Evolutionary conservation across 371 early-diverging fungal genomes (phyloP), one percentile per base, ranked within the genome.

Genomic region (Coemansia sp.): DNA sequence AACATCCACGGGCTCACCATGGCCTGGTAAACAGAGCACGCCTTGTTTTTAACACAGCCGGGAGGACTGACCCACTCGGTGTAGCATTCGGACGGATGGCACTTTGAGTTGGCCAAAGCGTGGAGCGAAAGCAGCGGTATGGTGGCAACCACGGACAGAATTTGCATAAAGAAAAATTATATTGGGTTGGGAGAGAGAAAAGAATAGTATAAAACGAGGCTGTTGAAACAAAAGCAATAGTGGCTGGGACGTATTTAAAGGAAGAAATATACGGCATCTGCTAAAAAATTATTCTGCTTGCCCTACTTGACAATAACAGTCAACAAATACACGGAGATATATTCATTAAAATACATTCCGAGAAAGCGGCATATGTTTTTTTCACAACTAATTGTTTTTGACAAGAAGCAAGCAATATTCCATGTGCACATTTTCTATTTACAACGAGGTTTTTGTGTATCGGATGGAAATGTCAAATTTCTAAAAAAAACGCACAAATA

Each of bases 1-100:
- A 71, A 75, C n/a, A 54, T 47, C 71, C 71, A 71, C n/a, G 75
- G 75, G 23, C 75, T 71, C 44, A 60, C 65, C 14, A 16, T 33
- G 25, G 53, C 68, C 9, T 23, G 40, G 5, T 54, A 20, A 52
- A 56, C 64, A 23, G 67, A 57, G 57, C 72, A 72, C 2, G 72
- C 62, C 26, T 63, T 11, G 40, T 20, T 53, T 1, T 59, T 44
- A 52, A 56, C 52, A 25, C 72, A 72, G 40, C 52, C n/a, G 42
- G 26, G 54, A 0, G 60, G 67, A n/a, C 44, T 12, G 5, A 72
- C 62, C 16, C 59, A 48, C n/a, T 67, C 72, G 37, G 11, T 42
- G 47, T 72, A 72, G 60, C 72, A 72, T 2, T 25, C 58, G n/a
- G 44, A 30, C 26, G 72, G 67, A 20, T 55, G 60, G 64, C 68